Conservation (phyloP, 2,329 filamentous ascomycete species). For the Fusarium napiforme region DNA sequence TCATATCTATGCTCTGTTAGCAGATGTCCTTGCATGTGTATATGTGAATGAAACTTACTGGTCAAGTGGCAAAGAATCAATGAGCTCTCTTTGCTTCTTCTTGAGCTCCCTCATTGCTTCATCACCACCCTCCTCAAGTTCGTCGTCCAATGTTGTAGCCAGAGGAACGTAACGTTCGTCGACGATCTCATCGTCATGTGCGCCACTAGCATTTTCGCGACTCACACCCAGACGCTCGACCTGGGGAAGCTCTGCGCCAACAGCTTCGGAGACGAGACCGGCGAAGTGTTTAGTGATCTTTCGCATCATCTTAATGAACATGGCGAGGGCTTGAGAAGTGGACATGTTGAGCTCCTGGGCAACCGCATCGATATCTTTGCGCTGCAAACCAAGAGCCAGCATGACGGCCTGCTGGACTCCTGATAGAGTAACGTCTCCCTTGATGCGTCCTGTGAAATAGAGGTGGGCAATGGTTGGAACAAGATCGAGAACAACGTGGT, state of each 20-base stretch:
- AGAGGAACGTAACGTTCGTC: constrained; percentile 76
- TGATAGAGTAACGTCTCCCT: constrained; percentile 73
- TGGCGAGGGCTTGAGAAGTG: constrained; percentile 84
- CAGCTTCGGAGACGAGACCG: constrained; percentile 77
- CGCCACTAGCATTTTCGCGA: constrained; percentile 67
- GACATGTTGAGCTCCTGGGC: constrained; percentile 81
- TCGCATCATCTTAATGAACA: constrained; percentile 96
- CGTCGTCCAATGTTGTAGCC: constrained; percentile 78
- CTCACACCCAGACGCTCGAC: constrained; percentile 68
- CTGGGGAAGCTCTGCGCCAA: constrained; percentile 72
- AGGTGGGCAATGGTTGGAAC: constrained; percentile 83
- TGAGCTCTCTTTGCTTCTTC: constrained; percentile 86
- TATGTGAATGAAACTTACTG: constrained; percentile 55
- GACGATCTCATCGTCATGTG: constrained; percentile 75
- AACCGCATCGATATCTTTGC: constrained; percentile 84
- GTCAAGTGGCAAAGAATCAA: constrained; percentile 89
- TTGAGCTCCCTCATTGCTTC: constrained; percentile 77
- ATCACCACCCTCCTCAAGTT: constrained; percentile 84
- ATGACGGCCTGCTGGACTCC: constrained; percentile 89
- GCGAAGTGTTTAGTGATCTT: constrained; percentile 87
- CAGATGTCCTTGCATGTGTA: not conserved
- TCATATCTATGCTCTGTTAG: constrained; percentile 63
- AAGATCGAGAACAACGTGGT: constrained; percentile 95
- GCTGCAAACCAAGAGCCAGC: constrained; percentile 89
- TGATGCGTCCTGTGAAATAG: constrained; percentile 85